Evolutionary conservation across 73 alveolate genomes (phyloP).

Genomic region (Paramecium sexaurelia): DNA sequence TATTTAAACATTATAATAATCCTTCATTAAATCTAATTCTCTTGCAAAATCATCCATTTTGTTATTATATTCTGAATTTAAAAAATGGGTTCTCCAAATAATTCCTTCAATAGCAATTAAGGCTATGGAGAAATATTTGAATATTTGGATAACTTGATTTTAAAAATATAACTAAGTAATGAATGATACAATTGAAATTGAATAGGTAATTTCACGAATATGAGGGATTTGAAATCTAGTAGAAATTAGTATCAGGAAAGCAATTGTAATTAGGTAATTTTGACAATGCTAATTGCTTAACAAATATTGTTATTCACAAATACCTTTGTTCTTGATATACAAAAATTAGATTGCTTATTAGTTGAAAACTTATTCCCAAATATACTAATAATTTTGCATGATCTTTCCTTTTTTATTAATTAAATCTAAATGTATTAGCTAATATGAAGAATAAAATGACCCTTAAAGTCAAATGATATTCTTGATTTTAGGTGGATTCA

Average conservation of each 20-base stretch:
- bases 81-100: not conserved
- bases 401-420: not conserved
- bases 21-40: slow-evolving; percentile 1
- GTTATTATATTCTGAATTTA: not conserved
- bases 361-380: not conserved
- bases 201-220: not conserved
- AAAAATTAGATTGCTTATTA: not conserved
- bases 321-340: not conserved
- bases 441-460: not conserved
- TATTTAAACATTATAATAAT: not conserved
- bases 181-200: not conserved
- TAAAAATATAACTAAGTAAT: not conserved
- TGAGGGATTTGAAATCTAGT: not conserved
- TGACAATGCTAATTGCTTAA: slow-evolving; percentile 5
- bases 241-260: not conserved
- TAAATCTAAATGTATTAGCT: not conserved
- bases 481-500: not conserved
- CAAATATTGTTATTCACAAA: not conserved
- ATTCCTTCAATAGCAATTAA: not conserved
- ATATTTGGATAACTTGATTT: not conserved
- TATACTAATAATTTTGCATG: not conserved
- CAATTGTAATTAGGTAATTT: not conserved
- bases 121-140: not conserved
- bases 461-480: not conserved
- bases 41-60: not conserved